These are phyloP conservation scores for Pythium aristosporum DNA, from an alignment of 352 stramenopile species.

Conservation along the genomic window DNA sequence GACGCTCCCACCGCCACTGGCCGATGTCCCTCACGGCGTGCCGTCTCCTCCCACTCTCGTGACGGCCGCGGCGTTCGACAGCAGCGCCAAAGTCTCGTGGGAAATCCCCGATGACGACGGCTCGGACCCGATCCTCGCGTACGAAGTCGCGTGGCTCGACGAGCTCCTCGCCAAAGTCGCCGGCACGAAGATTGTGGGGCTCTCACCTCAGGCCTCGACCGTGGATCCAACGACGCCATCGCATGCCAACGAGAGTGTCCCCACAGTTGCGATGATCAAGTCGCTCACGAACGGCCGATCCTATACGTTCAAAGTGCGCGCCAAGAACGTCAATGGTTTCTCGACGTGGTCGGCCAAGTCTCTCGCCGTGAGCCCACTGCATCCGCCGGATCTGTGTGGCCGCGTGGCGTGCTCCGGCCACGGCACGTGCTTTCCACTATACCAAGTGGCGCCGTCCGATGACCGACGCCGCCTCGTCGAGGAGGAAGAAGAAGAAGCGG, in stretches of 20 bases:
- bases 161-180: slow-evolving; percentile 41
- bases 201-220: slow-evolving; percentile 17
- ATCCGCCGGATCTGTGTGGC: slow-evolving; percentile 68
- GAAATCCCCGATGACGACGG: slow-evolving; percentile 64
- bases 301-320: slow-evolving; percentile 71
- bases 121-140: slow-evolving; percentile 50
- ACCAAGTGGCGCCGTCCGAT: slow-evolving; percentile 28
- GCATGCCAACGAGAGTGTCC: slow-evolving; percentile 19
- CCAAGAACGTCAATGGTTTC: slow-evolving; percentile 59
- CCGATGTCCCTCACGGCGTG: slow-evolving; percentile 46
- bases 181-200: slow-evolving; percentile 41
- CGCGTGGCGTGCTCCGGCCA: slow-evolving; percentile 60
- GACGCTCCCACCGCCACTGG: background rate
- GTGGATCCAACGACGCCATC: no score
- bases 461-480: background rate
- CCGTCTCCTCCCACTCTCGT: slow-evolving; percentile 66
- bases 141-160: slow-evolving; percentile 66
- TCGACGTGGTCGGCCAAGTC: slow-evolving; percentile 77
- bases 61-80: slow-evolving; percentile 48
- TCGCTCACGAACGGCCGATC: slow-evolving; percentile 58
- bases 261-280: slow-evolving; percentile 43
- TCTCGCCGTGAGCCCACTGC: slow-evolving; percentile 61
- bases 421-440: slow-evolving; percentile 69
- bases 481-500: background rate
- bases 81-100: slow-evolving; percentile 60